Evolutionary conservation across 2,329 filamentous ascomycete species (phyloP).

Genomic region (Aureobasidium sp.): DNA sequence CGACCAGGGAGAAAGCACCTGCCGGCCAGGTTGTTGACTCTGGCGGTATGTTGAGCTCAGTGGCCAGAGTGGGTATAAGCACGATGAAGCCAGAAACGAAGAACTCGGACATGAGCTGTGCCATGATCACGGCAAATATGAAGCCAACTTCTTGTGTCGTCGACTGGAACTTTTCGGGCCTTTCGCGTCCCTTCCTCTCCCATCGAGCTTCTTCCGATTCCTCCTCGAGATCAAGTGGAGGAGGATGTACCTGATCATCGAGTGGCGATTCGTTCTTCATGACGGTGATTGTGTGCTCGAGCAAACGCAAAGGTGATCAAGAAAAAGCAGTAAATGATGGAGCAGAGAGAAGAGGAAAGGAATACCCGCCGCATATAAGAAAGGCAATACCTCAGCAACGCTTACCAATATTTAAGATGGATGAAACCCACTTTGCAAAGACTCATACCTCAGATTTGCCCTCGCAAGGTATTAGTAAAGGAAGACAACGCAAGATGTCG

Average conservation of each 20-base stretch:
- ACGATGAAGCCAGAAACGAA: constrained; percentile 69
- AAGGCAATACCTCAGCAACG: too few relatives aligned
- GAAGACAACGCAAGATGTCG: background rate
- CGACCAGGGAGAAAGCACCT: constrained; percentile 45
- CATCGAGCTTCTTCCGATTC: constrained; percentile 26
- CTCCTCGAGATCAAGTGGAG: background rate
- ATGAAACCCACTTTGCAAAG: background rate
- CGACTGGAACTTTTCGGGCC: constrained; percentile 51
- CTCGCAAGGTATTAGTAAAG: background rate
- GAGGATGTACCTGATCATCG: background rate
- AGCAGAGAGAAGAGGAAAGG: background rate
- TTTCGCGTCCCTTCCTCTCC: constrained; percentile 55
- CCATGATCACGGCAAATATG: constrained; percentile 44
- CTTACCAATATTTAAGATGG: background rate
- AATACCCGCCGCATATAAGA: background rate
- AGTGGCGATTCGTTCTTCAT: background rate
- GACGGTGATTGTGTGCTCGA: background rate
- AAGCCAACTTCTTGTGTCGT: constrained; percentile 55
- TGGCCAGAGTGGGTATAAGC: constrained; percentile 58
- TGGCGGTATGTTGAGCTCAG: constrained; percentile 58
- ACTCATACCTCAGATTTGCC: background rate
- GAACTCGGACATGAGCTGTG: constrained; percentile 50
- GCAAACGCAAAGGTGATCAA: background rate
- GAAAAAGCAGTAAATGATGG: too few relatives aligned
- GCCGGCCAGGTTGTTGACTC: constrained; percentile 53